Conservation (phyloP, 2,329 filamentous ascomycete genomes). For the Venturia pyrina region DNA sequence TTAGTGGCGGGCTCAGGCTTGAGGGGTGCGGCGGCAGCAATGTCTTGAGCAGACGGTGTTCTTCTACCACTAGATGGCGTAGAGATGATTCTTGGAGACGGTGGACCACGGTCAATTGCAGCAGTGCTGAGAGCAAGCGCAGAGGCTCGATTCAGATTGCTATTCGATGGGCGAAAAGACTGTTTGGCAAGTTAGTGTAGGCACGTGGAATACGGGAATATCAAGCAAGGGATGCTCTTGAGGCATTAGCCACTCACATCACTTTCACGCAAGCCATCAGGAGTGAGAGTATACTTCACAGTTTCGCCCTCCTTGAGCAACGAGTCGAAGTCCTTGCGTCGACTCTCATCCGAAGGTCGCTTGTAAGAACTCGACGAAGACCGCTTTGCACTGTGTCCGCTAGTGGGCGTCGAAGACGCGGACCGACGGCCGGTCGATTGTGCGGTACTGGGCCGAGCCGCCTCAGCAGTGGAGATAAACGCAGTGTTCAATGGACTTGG, state of each 20-base stretch:
- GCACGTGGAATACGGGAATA: background rate
- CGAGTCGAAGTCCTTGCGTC: constrained; percentile 36
- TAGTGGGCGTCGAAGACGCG: constrained; percentile 18
- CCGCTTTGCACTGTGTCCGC: constrained; percentile 24
- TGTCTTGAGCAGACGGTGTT: constrained; percentile 1
- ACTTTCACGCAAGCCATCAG: constrained; percentile 34
- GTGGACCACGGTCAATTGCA: constrained; percentile 4
- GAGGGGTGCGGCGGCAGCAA: background rate
- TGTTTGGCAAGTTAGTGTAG: background rate
- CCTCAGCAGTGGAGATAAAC: background rate
- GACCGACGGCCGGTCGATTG: constrained; percentile 4
- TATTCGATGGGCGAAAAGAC: background rate
- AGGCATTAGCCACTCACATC: constrained; percentile 26
- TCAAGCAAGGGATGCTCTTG: background rate
- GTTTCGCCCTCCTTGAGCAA: constrained; percentile 38
- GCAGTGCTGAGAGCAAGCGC: constrained; percentile 6
- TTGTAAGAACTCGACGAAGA: constrained; percentile 24
- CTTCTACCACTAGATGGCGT: background rate
- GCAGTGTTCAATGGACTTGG: background rate
- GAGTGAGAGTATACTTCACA: constrained; percentile 41
- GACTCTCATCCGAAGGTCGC: constrained; percentile 29
- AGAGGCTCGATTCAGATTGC: background rate
- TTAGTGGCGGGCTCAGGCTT: background rate
- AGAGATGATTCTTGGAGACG: constrained; percentile 6
- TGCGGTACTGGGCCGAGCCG: background rate